A percentile compares a stretch with the other conserved stretches of the same genome.
These are phyloP conservation scores for Penicillium riverlandense DNA, from an alignment of 495 filamentous ascomycete species.

Conservation along the genomic window DNA sequence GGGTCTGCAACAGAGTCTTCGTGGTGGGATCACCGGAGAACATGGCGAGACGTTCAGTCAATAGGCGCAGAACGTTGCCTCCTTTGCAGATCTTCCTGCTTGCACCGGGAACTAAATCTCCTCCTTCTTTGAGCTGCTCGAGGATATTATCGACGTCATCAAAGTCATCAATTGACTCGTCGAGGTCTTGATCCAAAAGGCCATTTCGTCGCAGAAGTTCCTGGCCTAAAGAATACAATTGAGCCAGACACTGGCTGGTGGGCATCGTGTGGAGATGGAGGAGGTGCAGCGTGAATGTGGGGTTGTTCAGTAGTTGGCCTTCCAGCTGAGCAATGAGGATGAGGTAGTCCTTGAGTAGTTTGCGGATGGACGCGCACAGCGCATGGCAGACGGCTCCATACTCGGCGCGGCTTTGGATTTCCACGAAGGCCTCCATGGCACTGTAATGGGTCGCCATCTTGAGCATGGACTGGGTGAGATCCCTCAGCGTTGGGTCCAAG, in stretches of 20 bases:
- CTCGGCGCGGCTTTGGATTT: constrained; percentile 86
- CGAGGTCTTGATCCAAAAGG: constrained; percentile 76
- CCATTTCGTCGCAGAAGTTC: constrained; percentile 84
- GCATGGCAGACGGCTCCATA: constrained; percentile 96
- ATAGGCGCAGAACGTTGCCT: constrained; percentile 75
- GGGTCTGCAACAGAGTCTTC: constrained; percentile 64
- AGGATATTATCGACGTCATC: constrained; percentile 85
- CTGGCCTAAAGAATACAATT: constrained; percentile 78
- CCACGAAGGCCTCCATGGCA: constrained; percentile 85
- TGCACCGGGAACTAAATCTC: constrained; percentile 64
- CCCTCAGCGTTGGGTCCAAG: constrained; percentile 83
- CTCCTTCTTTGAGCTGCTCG: constrained; percentile 71
- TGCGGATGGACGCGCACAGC: constrained; percentile 85
- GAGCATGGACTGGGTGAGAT: constrained; percentile 79
- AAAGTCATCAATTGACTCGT: constrained; percentile 75
- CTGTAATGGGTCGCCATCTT: constrained; percentile 94
- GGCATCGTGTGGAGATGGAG: constrained; percentile 86
- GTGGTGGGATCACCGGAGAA: constrained; percentile 93
- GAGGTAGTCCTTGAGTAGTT: constrained; percentile 85
- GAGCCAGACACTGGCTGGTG: constrained; percentile 80
- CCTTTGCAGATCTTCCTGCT: constrained; percentile 93
- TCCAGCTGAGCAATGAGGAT: constrained; percentile 90
- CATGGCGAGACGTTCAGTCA: constrained; percentile 74
- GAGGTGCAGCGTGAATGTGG: constrained; percentile 82
- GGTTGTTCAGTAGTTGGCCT: constrained; percentile 79